Evolutionary conservation across 1,139 yeast species (phyloP).

Genomic region (Tardiomyces depauwii): DNA sequence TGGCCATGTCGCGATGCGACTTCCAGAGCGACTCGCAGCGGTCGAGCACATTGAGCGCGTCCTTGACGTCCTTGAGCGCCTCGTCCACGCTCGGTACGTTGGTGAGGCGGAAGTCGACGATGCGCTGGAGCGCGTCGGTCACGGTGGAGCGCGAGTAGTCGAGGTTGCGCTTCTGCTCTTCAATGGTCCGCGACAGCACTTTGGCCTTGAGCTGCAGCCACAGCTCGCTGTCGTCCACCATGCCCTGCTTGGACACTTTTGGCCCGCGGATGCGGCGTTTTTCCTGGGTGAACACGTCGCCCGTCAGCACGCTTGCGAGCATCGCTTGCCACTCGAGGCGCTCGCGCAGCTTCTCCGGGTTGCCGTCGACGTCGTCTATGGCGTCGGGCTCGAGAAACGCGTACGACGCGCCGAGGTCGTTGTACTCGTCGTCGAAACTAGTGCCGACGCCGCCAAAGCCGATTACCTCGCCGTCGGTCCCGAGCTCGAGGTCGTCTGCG

Average conservation of each 20-base stretch:
- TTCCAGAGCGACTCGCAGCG: constrained; percentile 73
- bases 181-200: constrained; percentile 68
- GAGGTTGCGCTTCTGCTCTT: constrained; percentile 67
- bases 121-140: constrained; percentile 62
- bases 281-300: constrained; percentile 88
- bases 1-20: constrained; percentile 63
- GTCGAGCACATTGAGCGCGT: constrained; percentile 50
- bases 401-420: constrained; percentile 18
- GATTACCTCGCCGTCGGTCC: constrained; percentile 10
- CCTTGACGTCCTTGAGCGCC: constrained; percentile 38
- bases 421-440: constrained; percentile 25
- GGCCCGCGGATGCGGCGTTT: constrained; percentile 54
- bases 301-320: constrained; percentile 82
- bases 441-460: constrained; percentile 25
- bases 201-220: constrained; percentile 80
- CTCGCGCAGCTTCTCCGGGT: constrained; percentile 54
- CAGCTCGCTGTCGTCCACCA: constrained; percentile 47
- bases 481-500: constrained; percentile 1
- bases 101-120: constrained; percentile 45
- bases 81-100: constrained; percentile 14
- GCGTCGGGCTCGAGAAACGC: constrained; percentile 8
- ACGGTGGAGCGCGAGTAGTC: constrained; percentile 62
- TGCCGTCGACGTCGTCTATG: not conserved
- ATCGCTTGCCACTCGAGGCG: constrained; percentile 94
- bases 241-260: constrained; percentile 20